Percentiles rank a stretch among this genome's conserved stretches.
Conservation (phyloP, 768 basidiomycete species). For the Tricholoma terreum region DNA sequence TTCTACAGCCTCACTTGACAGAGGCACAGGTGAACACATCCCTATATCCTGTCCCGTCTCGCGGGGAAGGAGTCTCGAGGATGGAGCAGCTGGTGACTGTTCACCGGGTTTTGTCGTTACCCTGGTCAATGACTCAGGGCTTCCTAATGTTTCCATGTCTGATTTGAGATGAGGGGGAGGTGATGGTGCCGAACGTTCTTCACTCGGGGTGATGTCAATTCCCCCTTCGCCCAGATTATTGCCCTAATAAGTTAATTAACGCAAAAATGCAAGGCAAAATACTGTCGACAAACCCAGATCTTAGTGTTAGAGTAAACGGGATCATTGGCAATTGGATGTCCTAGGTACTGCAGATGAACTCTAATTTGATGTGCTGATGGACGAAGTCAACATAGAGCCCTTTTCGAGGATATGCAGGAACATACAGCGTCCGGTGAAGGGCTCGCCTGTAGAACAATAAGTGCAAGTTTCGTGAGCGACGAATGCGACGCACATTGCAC, state of each 20-base stretch:
- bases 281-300: constrained; percentile 58
- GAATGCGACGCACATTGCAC: constrained; percentile 61
- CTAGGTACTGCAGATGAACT: constrained; percentile 94
- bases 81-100: constrained; percentile 6
- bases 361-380: constrained; percentile 89
- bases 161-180: constrained; percentile 48
- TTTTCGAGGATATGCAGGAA: constrained; percentile 12
- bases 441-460: constrained; percentile 54
- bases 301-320: constrained; percentile 82
- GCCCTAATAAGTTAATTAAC: constrained; percentile 45
- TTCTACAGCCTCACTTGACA: constrained; percentile 72
- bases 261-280: constrained; percentile 6
- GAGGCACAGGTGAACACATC: constrained; percentile 79
- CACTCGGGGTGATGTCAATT: constrained; percentile 69
- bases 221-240: constrained; percentile 72
- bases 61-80: constrained; percentile 60
- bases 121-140: constrained; percentile 43
- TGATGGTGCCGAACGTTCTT: constrained; percentile 60
- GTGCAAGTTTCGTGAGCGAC: not conserved
- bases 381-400: constrained; percentile 4
- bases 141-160: constrained; percentile 36
- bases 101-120: constrained; percentile 10
- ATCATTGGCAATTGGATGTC: constrained; percentile 92
- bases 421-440: constrained; percentile 91
- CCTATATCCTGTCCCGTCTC: constrained; percentile 88